These are phyloP conservation scores for Solanum virginianum DNA, from an alignment of 257 asterid genomes.

Conservation along the genomic window DNA sequence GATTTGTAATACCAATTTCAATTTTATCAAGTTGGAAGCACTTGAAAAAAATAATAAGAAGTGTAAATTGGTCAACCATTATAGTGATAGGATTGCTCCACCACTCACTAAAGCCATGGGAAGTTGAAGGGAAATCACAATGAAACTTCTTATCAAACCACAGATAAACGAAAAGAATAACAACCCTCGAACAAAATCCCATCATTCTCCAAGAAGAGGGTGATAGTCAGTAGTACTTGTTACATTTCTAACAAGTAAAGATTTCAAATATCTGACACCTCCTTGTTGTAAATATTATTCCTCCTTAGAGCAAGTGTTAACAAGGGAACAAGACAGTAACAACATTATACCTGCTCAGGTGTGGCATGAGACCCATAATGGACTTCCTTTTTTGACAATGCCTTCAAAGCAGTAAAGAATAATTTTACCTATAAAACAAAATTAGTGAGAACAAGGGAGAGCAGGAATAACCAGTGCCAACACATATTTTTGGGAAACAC, in stretches of 20 bases:
- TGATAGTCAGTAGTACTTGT: neutral
- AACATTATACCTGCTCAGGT: slow-evolving; percentile 54
- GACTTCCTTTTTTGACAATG: slow-evolving; percentile 58
- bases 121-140: neutral
- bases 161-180: neutral
- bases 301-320: neutral
- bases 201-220: neutral
- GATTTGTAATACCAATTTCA: neutral
- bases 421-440: slow-evolving; percentile 49
- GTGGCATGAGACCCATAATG: slow-evolving; percentile 74
- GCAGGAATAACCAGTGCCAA: neutral
- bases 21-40: neutral
- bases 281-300: neutral
- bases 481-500: neutral
- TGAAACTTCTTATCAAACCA: neutral
- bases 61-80: neutral
- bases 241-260: neutral
- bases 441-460: neutral
- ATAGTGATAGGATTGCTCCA: neutral
- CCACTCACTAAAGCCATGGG: neutral
- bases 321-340: neutral
- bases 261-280: neutral
- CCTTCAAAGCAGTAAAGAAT: slow-evolving; percentile 55
- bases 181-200: neutral
- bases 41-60: neutral